Conservation (phyloP, 495 filamentous ascomycete species). For the Aspergillus hancockii region DNA sequence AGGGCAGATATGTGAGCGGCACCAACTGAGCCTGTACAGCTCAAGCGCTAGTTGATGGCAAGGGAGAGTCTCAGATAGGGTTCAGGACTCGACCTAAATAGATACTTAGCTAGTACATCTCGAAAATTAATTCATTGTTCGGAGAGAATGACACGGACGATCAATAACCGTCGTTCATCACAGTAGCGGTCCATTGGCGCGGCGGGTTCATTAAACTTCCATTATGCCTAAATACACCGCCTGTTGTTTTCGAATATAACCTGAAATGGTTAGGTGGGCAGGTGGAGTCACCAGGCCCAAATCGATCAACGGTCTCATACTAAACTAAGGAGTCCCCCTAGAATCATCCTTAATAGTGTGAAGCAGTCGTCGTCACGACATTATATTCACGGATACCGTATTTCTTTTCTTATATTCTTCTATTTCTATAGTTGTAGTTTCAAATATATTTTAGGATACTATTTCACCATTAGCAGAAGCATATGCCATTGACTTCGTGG, state of each 20-base stretch:
- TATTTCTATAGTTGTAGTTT: background rate
- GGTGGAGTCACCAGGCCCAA: background rate
- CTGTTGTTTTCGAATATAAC: background rate
- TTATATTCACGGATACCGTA: too few species aligned
- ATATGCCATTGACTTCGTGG: background rate
- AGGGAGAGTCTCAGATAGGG: background rate
- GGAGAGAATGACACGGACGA: background rate
- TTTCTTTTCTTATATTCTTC: too few species aligned
- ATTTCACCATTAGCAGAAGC: background rate
- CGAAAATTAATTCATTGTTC: background rate
- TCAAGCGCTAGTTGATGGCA: slow-evolving; percentile 3
- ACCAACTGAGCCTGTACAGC: slow-evolving; percentile 15
- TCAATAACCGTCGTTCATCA: background rate
- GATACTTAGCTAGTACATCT: background rate
- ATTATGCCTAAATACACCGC: background rate
- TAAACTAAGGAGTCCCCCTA: too few species aligned
- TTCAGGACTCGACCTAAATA: background rate
- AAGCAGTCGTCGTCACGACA: too few species aligned
- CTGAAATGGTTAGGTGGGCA: background rate
- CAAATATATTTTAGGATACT: background rate
- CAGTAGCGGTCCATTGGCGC: background rate
- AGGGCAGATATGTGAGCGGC: slow-evolving; percentile 16
- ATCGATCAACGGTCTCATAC: too few species aligned
- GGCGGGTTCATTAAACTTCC: background rate
- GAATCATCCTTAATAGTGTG: too few species aligned